phyloP scores from a whole-genome alignment of 805 yeast genomes.

The Clavispora santaluciae region DNA sequence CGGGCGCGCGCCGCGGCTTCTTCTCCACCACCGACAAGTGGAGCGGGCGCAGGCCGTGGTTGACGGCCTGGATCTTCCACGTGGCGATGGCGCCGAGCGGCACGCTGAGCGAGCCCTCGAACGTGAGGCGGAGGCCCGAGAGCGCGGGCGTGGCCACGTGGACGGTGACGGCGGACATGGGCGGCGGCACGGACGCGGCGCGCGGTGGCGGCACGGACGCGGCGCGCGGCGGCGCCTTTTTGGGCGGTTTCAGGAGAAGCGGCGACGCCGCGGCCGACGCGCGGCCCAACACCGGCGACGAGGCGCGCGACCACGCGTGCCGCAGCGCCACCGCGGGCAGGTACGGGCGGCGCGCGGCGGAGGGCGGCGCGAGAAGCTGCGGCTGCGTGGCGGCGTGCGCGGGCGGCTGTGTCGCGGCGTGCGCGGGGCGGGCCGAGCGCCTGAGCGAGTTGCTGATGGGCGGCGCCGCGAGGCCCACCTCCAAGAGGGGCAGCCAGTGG shows the following conservation, averaged over 20 bases:
- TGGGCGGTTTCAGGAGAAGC: background rate
- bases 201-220: no score
- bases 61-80: constrained; percentile 65
- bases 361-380: constrained; percentile 9
- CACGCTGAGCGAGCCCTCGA: constrained; percentile 59
- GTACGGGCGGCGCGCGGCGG: background rate
- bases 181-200: constrained; percentile 8
- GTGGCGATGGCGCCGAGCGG: constrained; percentile 54
- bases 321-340: background rate
- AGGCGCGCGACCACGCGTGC: background rate
- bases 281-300: background rate
- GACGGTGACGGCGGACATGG: constrained; percentile 30
- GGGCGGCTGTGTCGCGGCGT: constrained; percentile 8
- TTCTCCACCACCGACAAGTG: constrained; percentile 46
- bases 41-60: constrained; percentile 48
- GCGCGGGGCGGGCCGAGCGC: constrained; percentile 18
- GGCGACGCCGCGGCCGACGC: background rate
- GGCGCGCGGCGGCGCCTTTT: no score
- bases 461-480: constrained; percentile 32
- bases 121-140: constrained; percentile 30
- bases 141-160: constrained; percentile 30
- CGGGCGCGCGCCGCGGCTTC: constrained; percentile 5
- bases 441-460: constrained; percentile 37
- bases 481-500: constrained; percentile 37
- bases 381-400: constrained; percentile 14